Base-by-base conservation (phyloP, 2,329 filamentous ascomycete genomes). In the Camptophora hylomeconis region DNA sequence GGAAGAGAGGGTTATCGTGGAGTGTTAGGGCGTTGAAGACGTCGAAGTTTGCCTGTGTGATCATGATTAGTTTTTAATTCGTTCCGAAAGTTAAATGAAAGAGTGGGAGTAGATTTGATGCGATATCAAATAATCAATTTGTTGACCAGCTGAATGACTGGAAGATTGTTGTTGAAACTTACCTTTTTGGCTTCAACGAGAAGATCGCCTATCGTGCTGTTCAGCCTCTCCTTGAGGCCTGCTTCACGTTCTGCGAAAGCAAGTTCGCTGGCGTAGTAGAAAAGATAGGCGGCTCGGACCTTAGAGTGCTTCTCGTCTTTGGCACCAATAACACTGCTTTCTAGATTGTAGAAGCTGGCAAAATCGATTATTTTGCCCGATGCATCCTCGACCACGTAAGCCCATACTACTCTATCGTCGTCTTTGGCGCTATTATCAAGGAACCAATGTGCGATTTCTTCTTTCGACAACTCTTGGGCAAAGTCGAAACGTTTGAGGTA, bases 11-110 rank as follows among this genome's bases (percentile, higher is more conserved):
- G 54, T 98, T 98, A 56, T 98, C 87, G 57, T 93, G 77, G 20
- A 94, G 67, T 0, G 86, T 92, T 31, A 98, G 67, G 0, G 84
- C 87, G 49, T 98, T 98, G 65, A 95, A 92, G 34, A 98, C 89
- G 52, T 98, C 89, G 49, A 95, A 94, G 41, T 79, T 75, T 49
- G 63, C 67, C 61, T 72, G 43, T 53, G 43, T 46, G 26, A 28
- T 16, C 15, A 31, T 26, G 15, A 22, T 12, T 9, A 15, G n/a
- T 9, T n/a, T n/a, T n/a, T n/a, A n/a, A n/a, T n/a, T n/a, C n/a
- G n/a, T n/a, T n/a, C n/a, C n/a, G n/a, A n/a, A n/a, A n/a, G n/a
- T n/a, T n/a, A n/a, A 16, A 28, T 28, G 10, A 5, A 9, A 19
- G 28, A 41, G 14, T 40, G 31, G 12, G 31, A 15, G n/a, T n/a